phyloP scores from a whole-genome alignment of 139 green algal genomes.

The Coccomyxa sp. region DNA sequence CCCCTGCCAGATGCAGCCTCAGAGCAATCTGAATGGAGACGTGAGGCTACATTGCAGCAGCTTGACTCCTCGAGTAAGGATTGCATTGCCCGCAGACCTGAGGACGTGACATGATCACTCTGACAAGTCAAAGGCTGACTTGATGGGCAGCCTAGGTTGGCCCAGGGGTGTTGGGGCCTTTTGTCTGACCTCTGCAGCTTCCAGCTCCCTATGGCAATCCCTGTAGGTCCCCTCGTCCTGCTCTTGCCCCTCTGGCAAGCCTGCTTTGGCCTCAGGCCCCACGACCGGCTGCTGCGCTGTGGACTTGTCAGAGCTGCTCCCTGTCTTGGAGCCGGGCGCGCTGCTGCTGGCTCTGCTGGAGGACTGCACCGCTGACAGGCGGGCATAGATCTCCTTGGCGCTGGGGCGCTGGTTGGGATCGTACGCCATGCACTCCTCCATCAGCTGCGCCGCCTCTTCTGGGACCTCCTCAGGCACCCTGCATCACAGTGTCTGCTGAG shows the following conservation, averaged over 20 bases:
- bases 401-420: neutral
- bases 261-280: neutral
- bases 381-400: constrained; percentile 7
- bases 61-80: too few species aligned
- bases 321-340: neutral
- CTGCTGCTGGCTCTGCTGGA: neutral
- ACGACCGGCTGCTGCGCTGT: neutral
- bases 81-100: too few species aligned
- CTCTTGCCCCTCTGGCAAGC: neutral
- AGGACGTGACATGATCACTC: neutral
- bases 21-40: too few species aligned
- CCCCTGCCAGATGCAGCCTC: too few species aligned
- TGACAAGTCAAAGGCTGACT: neutral
- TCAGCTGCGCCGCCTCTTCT: constrained; percentile 8
- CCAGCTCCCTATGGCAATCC: too few species aligned
- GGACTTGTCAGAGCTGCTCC: too few species aligned
- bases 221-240: too few species aligned
- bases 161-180: neutral
- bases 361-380: neutral
- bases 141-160: neutral
- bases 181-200: neutral
- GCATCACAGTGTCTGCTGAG: too few species aligned
- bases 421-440: constrained; percentile 1
- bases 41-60: too few species aligned
- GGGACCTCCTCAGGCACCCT: constrained; percentile 16